Percentiles rank a stretch among this genome's conserved stretches.
These are phyloP conservation scores for Pseudogymnoascus sp. DNA, from an alignment of 2,329 filamentous ascomycete genomes.

Conservation along the genomic window DNA sequence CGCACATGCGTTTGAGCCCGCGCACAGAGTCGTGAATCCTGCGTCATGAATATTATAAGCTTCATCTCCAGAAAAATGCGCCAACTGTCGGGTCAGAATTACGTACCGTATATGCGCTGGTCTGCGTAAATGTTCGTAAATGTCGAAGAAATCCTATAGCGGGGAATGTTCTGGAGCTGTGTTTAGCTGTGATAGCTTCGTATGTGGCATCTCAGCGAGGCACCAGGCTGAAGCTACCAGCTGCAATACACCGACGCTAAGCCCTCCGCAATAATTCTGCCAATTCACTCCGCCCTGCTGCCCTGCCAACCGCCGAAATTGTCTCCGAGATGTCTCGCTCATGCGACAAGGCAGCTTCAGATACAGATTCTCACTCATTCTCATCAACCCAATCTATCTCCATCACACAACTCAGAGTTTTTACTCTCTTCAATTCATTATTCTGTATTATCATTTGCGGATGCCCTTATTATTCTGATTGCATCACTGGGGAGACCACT, in stretches of 20 bases:
- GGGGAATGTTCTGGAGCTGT: not conserved
- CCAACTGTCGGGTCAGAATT: not conserved
- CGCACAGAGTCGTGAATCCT: not conserved
- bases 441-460: conserved; percentile 25
- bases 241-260: not conserved
- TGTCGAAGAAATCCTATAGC: not conserved
- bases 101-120: not conserved
- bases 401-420: not conserved
- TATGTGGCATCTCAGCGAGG: not conserved
- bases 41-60: not conserved
- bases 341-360: not conserved
- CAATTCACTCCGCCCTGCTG: not conserved
- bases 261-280: not conserved
- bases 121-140: not conserved
- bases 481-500: not conserved
- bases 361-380: not conserved
- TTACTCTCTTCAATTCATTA: conserved; percentile 26
- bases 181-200: not conserved
- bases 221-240: not conserved
- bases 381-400: not conserved
- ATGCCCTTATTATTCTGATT: not conserved
- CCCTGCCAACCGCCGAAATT: not conserved
- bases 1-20: not conserved
- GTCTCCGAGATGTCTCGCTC: not conserved
- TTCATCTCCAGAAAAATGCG: not conserved